Evolutionary conservation across 2,329 filamentous ascomycete genomes (phyloP), one percentile per base, ranked within the genome.

Genomic region (Exserohilum turcica): DNA sequence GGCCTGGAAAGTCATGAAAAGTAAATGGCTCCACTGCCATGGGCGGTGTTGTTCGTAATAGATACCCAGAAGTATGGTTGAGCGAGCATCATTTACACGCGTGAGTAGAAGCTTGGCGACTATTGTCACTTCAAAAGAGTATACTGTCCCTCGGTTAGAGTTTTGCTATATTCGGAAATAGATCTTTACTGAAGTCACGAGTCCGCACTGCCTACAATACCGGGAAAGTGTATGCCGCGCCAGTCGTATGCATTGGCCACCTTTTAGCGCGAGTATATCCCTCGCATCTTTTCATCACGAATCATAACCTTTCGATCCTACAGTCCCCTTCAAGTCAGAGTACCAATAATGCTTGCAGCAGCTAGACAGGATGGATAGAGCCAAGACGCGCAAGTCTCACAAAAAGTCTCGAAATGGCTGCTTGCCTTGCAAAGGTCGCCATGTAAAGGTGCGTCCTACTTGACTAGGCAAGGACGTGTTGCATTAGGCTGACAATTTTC

Each of bases 341-440:
- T 44, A 44, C 43, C 48, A 16, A 29, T 35, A 33, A 52, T 48
- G 27, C 24, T 46, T 37, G n/a, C 38, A 52, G 29, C 35, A 19
- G 28, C n/a, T 32, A 32, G n/a, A 18, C 54, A 60, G 15, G 16
- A 68, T 68, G 66, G 61, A 67, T 9, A 66, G 43, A 52, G 48
- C 52, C 10, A 66, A 68, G 44, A 66, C 65, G 7, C 60, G 67
- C 24, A 70, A 69, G 49, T 51, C 67, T 19, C 67, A 70, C 43
- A 68, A 56, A 36, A 70, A 70, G 45, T 69, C 66, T 10, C 54
- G 67, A 16, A 69, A 66, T 45, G 67, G 67, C 40, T 70, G 67
- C 46, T 42, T 69, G 32, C 61, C 65, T 12, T 70, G 67, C 48
- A 70, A 70, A 54, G 53, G 52, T 18, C 63, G 67, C 9, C 67